phyloP scores from a whole-genome alignment of 177 flowering plant genomes.

The Tripterygium wilfordii region DNA sequence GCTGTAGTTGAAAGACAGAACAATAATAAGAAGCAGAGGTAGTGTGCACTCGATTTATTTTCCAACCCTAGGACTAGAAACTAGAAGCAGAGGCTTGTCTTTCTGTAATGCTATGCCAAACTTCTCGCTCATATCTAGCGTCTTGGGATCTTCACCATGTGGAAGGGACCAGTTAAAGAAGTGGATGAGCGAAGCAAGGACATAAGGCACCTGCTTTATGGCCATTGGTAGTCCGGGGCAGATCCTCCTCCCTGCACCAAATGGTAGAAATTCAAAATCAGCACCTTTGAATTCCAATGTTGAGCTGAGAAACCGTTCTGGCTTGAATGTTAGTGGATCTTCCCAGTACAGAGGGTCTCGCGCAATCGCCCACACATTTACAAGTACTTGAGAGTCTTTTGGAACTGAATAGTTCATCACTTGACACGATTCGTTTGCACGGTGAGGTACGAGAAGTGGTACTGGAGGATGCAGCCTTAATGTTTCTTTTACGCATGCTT shows the following conservation, averaged over 20 bases:
- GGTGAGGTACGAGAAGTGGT: constrained; percentile 30
- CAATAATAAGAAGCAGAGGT: too few relatives aligned
- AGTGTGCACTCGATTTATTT: too few relatives aligned
- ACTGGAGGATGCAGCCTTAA: constrained; percentile 40
- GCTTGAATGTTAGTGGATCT: constrained; percentile 20
- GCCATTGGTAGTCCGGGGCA: constrained; percentile 38
- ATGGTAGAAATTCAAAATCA: constrained; percentile 27
- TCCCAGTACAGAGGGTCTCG: constrained; percentile 26
- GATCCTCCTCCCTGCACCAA: constrained; percentile 35
- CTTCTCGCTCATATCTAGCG: too few relatives aligned
- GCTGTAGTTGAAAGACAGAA: too few relatives aligned
- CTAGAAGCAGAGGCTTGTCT: constrained; percentile 10
- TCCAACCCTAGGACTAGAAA: too few relatives aligned
- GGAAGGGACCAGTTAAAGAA: constrained; percentile 14
- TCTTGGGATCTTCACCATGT: not conserved
- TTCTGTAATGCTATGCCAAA: constrained; percentile 5
- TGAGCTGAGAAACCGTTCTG: constrained; percentile 26
- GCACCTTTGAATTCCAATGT: constrained; percentile 25
- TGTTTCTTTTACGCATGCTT: too few relatives aligned
- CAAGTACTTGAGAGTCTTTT: constrained; percentile 14
- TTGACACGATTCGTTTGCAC: constrained; percentile 16
- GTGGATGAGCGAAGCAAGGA: constrained; percentile 6
- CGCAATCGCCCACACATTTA: constrained; percentile 31
- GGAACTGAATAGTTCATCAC: constrained; percentile 32
- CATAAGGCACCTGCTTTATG: constrained; percentile 2